Conservation (phyloP, 2,329 filamentous ascomycete genomes). For the Allantophomopsis lycopodina region DNA sequence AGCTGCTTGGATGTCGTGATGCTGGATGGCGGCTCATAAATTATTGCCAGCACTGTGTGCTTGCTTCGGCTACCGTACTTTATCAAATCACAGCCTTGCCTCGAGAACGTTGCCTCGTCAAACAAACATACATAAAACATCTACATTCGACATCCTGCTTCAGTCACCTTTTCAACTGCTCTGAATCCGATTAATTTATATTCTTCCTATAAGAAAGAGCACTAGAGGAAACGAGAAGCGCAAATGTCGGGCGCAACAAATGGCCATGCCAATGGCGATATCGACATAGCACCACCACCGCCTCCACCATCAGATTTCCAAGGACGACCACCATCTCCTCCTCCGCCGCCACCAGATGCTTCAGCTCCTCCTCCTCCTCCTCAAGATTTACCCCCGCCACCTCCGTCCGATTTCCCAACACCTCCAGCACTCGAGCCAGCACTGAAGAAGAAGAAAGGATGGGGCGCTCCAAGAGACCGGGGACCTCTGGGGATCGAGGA, state of each 20-base stretch:
- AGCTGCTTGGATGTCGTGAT: conserved; percentile 1
- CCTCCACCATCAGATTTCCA: conserved; percentile 11
- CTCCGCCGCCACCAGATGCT: conserved; percentile 16
- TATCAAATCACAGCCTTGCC: too few species aligned
- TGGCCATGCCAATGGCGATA: conserved; percentile 7
- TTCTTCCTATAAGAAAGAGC: background rate
- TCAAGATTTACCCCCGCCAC: conserved; percentile 18
- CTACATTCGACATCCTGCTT: too few species aligned
- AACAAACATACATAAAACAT: too few species aligned
- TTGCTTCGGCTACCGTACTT: too few species aligned
- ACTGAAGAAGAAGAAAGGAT: conserved; percentile 36
- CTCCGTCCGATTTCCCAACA: conserved; percentile 23
- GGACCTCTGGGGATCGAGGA: conserved; percentile 71
- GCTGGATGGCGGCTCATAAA: too few species aligned
- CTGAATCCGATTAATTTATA: too few species aligned
- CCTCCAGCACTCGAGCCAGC: conserved; percentile 25
- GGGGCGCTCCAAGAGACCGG: conserved; percentile 24
- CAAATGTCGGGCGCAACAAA: conserved; percentile 10
- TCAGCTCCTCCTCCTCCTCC: conserved; percentile 16
- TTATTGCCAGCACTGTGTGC: too few species aligned
- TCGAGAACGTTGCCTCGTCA: too few species aligned
- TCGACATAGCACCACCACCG: conserved; percentile 9
- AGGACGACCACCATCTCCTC: conserved; percentile 12
- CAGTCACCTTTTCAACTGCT: too few species aligned
- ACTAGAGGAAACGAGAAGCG: background rate